phyloP scores from a whole-genome alignment of 2,329 filamentous ascomycete genomes.

The Emydomyces testavorans region DNA sequence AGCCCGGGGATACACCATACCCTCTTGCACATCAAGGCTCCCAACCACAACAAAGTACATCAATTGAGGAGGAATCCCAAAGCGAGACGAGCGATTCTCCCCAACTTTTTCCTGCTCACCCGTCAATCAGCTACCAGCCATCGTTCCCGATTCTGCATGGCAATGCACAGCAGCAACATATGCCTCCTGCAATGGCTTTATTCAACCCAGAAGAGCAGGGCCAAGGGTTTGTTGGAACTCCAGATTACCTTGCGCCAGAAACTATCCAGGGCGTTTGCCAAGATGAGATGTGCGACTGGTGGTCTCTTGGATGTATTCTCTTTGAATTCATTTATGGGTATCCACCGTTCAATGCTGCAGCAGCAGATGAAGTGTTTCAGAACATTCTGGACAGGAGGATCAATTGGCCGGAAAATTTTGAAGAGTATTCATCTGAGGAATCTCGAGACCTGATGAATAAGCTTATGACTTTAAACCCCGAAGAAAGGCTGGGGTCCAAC shows the following conservation, averaged over 20 bases:
- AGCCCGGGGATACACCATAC: conserved; percentile 41
- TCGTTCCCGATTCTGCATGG: conserved; percentile 24
- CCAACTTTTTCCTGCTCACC: conserved; percentile 58
- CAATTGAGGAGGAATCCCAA: conserved; percentile 61
- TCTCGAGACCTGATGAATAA: conserved; percentile 92
- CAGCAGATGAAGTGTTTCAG: conserved; percentile 89
- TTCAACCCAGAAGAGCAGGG: conserved; percentile 93
- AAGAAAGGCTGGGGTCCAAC: conserved; percentile 74
- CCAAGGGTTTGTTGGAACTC: conserved; percentile 87
- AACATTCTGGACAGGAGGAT: conserved; percentile 87
- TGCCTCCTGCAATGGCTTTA: conserved; percentile 85
- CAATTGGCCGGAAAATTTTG: conserved; percentile 77
- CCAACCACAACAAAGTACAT: conserved; percentile 16
- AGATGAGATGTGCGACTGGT: conserved; percentile 98
- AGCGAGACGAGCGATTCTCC: conserved; percentile 64
- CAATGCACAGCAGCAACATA: conserved; percentile 52
- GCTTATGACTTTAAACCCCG: conserved; percentile 73
- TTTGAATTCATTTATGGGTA: conserved; percentile 93
- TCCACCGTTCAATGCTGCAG: conserved; percentile 82
- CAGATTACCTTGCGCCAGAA: conserved; percentile 92
- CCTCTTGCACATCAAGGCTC: conserved; percentile 21
- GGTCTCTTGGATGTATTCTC: conserved; percentile 96
- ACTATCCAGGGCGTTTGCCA: conserved; percentile 92
- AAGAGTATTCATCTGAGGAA: conserved; percentile 69
- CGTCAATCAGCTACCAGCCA: conserved; percentile 41